These are phyloP conservation scores for Neoboletus magnificus DNA, from an alignment of 768 basidiomycete species.

Conservation along the genomic window DNA sequence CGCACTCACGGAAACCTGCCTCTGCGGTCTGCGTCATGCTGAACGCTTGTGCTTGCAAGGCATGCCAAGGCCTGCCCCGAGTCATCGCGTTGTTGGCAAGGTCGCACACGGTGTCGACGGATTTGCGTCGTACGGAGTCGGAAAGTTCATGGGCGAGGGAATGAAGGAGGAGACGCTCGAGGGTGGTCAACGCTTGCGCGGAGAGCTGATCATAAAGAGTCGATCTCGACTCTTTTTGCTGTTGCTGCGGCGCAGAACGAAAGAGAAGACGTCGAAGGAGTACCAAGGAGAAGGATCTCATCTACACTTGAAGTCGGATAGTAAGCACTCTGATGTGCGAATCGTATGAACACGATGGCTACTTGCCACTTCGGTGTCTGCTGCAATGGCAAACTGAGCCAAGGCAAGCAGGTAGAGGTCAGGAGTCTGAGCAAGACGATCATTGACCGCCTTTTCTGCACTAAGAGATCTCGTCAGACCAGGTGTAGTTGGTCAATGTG, in stretches of 20 bases:
- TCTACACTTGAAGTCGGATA: constrained; percentile 40
- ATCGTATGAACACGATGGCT: constrained; percentile 1
- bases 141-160: constrained; percentile 61
- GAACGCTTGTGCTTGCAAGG: constrained; percentile 69
- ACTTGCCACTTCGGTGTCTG: constrained; percentile 78
- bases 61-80: constrained; percentile 79
- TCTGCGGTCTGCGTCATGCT: constrained; percentile 47
- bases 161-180: constrained; percentile 71
- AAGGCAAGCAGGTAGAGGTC: constrained; percentile 78
- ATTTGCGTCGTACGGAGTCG: constrained; percentile 59
- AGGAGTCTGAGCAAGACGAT: constrained; percentile 71
- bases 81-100: constrained; percentile 72
- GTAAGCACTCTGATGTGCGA: constrained; percentile 4
- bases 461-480: constrained; percentile 32
- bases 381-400: constrained; percentile 72
- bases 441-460: constrained; percentile 80
- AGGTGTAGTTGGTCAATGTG: not conserved
- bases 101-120: constrained; percentile 74
- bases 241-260: constrained; percentile 45
- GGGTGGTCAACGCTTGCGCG: constrained; percentile 56
- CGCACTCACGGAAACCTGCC: constrained; percentile 50
- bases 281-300: constrained; percentile 83
- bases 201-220: constrained; percentile 78
- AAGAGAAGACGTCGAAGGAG: constrained; percentile 78
- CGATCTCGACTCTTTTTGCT: constrained; percentile 38